A percentile compares a stretch with the other conserved stretches of the same genome.
These are phyloP conservation scores for Nymphaea colorata DNA, from an alignment of 164 flowering plant genomes.

Conservation along the genomic window DNA sequence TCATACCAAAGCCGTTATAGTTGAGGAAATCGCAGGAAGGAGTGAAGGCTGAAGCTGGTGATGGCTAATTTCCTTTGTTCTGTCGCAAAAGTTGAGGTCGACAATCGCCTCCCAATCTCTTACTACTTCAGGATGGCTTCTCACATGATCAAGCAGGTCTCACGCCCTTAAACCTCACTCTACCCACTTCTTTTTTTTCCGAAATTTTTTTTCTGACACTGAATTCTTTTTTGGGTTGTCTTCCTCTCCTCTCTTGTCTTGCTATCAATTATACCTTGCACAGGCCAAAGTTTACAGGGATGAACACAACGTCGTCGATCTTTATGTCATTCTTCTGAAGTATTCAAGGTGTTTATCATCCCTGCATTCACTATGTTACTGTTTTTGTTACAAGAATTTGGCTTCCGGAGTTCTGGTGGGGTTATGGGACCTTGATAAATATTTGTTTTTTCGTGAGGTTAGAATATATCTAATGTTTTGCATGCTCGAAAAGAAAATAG, in stretches of 20 bases:
- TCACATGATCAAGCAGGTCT: constrained; percentile 18
- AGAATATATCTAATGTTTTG: no score
- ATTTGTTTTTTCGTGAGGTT: no score
- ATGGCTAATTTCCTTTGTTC: neutral
- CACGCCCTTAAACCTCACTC: neutral
- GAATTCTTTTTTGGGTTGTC: neutral
- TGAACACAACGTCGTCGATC: constrained; percentile 15
- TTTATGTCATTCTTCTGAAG: constrained; percentile 13
- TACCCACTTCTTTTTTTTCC: neutral
- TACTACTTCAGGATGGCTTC: constrained; percentile 20
- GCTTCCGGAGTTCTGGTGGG: neutral
- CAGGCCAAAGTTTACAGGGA: constrained; percentile 19
- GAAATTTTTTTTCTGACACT: neutral
- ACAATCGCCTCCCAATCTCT: constrained; percentile 11
- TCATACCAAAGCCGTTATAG: no score
- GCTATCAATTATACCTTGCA: neutral
- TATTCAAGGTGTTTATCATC: constrained; percentile 11
- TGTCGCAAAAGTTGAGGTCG: neutral
- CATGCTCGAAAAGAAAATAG: no score
- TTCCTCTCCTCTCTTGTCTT: neutral
- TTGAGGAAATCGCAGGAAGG: neutral
- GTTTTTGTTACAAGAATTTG: neutral
- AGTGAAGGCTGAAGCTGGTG: neutral
- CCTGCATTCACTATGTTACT: neutral
- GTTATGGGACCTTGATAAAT: no score